Evolutionary conservation across 768 basidiomycete genomes (phyloP), one percentile per base, ranked within the genome.

Genomic region (Symmetrospora coprosmae): DNA sequence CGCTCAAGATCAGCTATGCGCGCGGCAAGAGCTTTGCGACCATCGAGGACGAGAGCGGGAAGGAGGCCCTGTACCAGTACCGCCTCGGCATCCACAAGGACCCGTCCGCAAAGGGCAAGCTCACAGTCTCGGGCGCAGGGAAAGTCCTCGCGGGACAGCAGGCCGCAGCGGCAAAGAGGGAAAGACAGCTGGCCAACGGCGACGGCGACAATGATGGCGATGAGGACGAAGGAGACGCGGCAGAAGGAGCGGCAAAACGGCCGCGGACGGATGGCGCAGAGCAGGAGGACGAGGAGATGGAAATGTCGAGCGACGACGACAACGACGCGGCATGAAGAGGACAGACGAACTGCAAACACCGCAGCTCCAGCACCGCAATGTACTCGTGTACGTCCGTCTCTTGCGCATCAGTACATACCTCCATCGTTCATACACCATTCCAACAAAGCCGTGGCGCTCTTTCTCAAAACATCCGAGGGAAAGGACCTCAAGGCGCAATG

Each of bases 1-100:
- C 55, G 16, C 35, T 68, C 91, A 86, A 79, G 69, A 91, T 97
- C 73, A 79, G 78, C 69, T 97, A 96, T 74, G 87, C 92, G 55
- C 88, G 85, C 73, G 75, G 80, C 62, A 87, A 86, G 73, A 94
- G 89, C 0, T 81, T 86, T 72, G 89, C 90, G 33, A 91, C 85
- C 7, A 75, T 81, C 51, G 78, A 80, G 51, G 76, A 77, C 66
- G 85, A 88, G 70, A 86, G 94, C 38, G 74, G 74, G 4, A 66
- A 69, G n/a, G 65, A 68, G 61, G 70, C 71, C 13, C 67, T 71
- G 33, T 73, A 73, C 41, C 71, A 70, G 35, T 70, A 65, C 48
- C 65, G 65, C 31, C 63, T 65, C 41, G 77, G 76, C 34, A 79
- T 85, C 6, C 65, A 80, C 33, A 62, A 65, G 25, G 59, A 62